phyloP scores from a whole-genome alignment of 2,329 filamentous ascomycete genomes.

The Fusarium citri region DNA sequence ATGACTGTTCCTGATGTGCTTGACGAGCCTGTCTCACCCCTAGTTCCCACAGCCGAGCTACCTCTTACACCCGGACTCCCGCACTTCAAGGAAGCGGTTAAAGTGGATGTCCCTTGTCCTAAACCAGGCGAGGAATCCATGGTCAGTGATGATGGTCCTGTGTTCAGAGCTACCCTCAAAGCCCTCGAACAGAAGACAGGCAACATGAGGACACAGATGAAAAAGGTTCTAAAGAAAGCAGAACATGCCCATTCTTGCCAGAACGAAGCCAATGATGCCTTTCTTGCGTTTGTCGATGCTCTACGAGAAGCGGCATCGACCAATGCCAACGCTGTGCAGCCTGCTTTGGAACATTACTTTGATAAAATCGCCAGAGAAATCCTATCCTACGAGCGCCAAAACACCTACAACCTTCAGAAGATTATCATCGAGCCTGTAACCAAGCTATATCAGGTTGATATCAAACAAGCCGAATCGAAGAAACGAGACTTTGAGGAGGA shows the following conservation, averaged over 20 bases:
- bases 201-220: constrained; percentile 93
- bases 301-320: constrained; percentile 88
- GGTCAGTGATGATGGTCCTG: constrained; percentile 88
- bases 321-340: constrained; percentile 96
- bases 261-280: constrained; percentile 84
- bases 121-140: constrained; percentile 87
- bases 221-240: constrained; percentile 94
- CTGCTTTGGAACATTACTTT: constrained; percentile 96
- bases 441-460: constrained; percentile 93
- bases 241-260: constrained; percentile 87
- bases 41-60: constrained; percentile 54
- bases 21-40: constrained; percentile 69
- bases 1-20: constrained; percentile 75
- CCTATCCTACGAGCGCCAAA: constrained; percentile 84
- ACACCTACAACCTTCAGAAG: constrained; percentile 85
- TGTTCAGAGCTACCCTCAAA: constrained; percentile 97
- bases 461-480: constrained; percentile 97
- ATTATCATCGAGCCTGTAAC: constrained; percentile 94
- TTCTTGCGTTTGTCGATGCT: constrained; percentile 84
- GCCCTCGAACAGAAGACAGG: constrained; percentile 95
- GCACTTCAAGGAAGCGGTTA: constrained; percentile 67
- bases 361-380: constrained; percentile 96
- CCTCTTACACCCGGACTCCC: constrained; percentile 44
- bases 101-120: constrained; percentile 88
- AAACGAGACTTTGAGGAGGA: constrained; percentile 99